Conservation (phyloP, 1,284 basidiomycete species). For the Spongiforma sp. region DNA sequence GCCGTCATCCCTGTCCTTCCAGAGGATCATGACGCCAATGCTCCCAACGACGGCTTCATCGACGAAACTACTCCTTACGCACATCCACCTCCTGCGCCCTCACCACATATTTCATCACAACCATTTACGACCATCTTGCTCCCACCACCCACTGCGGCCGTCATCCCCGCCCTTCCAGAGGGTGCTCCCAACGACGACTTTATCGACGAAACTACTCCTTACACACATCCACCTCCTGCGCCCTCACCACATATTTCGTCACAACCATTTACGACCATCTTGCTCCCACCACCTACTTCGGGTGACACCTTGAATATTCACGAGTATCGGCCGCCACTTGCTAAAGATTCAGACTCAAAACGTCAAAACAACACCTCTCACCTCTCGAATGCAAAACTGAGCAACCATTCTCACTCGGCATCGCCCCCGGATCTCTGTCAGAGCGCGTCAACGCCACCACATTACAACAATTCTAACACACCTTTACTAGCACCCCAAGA, state of each 20-base stretch:
- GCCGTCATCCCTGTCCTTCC: slow-evolving; percentile 77
- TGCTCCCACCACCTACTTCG: slow-evolving; percentile 32
- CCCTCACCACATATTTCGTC: too few species aligned
- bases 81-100: slow-evolving; percentile 22
- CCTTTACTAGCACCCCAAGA: slow-evolving; percentile 6
- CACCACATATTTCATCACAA: slow-evolving; percentile 27
- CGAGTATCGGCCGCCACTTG: slow-evolving; percentile 36
- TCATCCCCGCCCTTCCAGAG: too few species aligned
- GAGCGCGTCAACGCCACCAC: slow-evolving; percentile 8
- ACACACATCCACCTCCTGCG: too few species aligned
- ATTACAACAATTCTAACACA: slow-evolving; percentile 4
- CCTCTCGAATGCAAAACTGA: slow-evolving; percentile 16
- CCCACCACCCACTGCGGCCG: too few species aligned
- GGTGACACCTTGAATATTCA: slow-evolving; percentile 38
- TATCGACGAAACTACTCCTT: too few species aligned
- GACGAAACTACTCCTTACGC: slow-evolving; percentile 33
- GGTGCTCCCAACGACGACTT: too few species aligned
- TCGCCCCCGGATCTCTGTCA: slow-evolving; percentile 16
- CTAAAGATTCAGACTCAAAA: slow-evolving; percentile 26
- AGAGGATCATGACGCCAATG: slow-evolving; percentile 64
- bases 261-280: slow-evolving; percentile 36
- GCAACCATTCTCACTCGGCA: slow-evolving; percentile 19
- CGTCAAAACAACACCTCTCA: slow-evolving; percentile 21
- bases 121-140: slow-evolving; percentile 24
- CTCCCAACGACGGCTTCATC: slow-evolving; percentile 40